Percentiles rank a stretch among this genome's conserved stretches.
Conservation (phyloP, 495 filamentous ascomycete species). For the Daldinia childiae region DNA sequence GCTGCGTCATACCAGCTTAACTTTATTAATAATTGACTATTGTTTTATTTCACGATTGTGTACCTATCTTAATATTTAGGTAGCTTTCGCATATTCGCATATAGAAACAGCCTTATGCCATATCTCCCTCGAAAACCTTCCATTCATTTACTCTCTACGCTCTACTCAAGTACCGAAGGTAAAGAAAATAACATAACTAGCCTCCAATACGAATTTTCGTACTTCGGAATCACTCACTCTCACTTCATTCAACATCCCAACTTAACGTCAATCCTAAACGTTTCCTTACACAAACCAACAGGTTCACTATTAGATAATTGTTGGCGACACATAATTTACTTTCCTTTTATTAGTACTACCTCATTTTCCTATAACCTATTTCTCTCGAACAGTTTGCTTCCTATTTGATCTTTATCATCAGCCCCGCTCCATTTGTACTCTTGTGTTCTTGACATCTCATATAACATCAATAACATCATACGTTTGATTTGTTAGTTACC, state of each 20-base stretch:
- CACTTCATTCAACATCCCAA: conserved; percentile 4
- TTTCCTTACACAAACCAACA: background rate
- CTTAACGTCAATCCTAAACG: background rate
- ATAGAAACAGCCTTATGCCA: conserved; percentile 14
- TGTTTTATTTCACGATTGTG: background rate
- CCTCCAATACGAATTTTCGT: conserved; percentile 13
- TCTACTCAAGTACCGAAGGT: background rate
- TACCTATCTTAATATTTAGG: no score
- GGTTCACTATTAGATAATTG: conserved; percentile 1
- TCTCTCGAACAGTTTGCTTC: background rate
- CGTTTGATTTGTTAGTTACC: background rate
- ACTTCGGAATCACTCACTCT: background rate
- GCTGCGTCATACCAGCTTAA: background rate
- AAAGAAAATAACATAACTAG: conserved; percentile 17
- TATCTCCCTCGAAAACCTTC: conserved; percentile 1
- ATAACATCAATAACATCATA: background rate
- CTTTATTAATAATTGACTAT: background rate
- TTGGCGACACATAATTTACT: background rate
- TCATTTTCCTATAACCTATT: background rate
- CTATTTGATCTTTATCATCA: background rate
- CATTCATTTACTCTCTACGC: conserved; percentile 3
- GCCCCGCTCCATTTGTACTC: background rate
- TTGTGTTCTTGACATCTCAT: background rate
- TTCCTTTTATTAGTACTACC: conserved; percentile 1
- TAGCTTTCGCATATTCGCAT: background rate